A percentile compares a stretch with the other conserved stretches of the same genome.
Conservation (phyloP, 768 basidiomycete species). For the Tulasnella sp. region DNA sequence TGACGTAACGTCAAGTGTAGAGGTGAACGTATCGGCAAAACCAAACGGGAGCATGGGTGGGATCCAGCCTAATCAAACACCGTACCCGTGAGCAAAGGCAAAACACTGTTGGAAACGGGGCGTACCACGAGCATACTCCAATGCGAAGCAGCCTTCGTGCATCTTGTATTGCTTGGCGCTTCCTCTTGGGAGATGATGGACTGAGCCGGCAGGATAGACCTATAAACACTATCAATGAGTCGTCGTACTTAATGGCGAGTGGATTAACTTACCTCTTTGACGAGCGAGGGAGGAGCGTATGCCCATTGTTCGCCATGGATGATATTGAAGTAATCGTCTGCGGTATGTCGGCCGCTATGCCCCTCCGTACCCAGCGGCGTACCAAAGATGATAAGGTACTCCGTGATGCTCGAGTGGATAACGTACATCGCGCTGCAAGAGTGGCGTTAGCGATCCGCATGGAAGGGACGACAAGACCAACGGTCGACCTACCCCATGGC, state of each 20-base stretch:
- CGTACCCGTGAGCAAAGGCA: too few relatives aligned
- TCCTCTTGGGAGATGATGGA: slow-evolving; percentile 74
- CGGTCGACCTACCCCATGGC: slow-evolving; percentile 57
- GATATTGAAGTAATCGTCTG: slow-evolving; percentile 98
- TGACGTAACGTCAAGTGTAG: slow-evolving; percentile 79
- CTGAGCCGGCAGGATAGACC: slow-evolving; percentile 64
- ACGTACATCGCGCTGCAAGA: slow-evolving; percentile 69
- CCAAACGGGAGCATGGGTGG: slow-evolving; percentile 95
- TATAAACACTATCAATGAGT: slow-evolving; percentile 15
- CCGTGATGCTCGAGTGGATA: slow-evolving; percentile 92
- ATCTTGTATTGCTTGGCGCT: slow-evolving; percentile 94
- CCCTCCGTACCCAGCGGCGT: slow-evolving; percentile 96
- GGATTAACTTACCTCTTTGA: slow-evolving; percentile 48
- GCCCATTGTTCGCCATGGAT: slow-evolving; percentile 92
- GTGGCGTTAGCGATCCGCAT: background rate
- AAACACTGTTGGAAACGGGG: slow-evolving; percentile 1
- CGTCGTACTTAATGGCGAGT: background rate
- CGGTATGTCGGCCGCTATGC: slow-evolving; percentile 84
- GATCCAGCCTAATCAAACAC: slow-evolving; percentile 66
- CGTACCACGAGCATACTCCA: slow-evolving; percentile 88
- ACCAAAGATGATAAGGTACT: slow-evolving; percentile 93
- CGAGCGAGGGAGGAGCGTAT: slow-evolving; percentile 64
- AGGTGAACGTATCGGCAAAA: slow-evolving; percentile 68
- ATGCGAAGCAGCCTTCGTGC: slow-evolving; percentile 88
- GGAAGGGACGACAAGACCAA: background rate